A percentile compares a stretch with the other conserved stretches of the same genome.
Conservation (phyloP, 805 yeast species). For the Saccharomycopsis malanga region DNA sequence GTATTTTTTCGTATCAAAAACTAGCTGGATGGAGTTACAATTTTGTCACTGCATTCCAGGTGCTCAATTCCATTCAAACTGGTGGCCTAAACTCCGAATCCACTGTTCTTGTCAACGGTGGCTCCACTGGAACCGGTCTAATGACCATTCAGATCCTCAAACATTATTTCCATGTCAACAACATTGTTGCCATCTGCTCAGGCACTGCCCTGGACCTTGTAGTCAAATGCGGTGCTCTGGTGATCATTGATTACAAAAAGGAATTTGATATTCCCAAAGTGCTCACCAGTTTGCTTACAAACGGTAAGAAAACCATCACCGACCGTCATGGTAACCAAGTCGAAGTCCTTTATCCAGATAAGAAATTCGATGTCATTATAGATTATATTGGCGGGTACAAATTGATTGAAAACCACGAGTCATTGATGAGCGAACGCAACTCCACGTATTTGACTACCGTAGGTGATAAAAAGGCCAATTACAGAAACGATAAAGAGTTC, state of each 20-base stretch:
- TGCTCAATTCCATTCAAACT: constrained; percentile 30
- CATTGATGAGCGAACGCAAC: constrained; percentile 14
- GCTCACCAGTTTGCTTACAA: constrained; percentile 26
- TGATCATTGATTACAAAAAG: constrained; percentile 42
- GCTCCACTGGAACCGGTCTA: constrained; percentile 68
- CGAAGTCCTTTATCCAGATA: constrained; percentile 29
- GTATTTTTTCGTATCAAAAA: constrained; percentile 30
- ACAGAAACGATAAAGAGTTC: constrained; percentile 26
- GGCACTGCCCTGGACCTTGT: constrained; percentile 42
- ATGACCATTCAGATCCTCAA: constrained; percentile 54
- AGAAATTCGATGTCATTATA: constrained; percentile 55
- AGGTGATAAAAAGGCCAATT: constrained; percentile 50
- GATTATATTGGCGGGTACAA: constrained; percentile 68
- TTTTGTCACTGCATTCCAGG: constrained; percentile 53
- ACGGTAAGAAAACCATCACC: constrained; percentile 24
- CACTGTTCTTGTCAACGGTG: constrained; percentile 65
- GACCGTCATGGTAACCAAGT: constrained; percentile 24
- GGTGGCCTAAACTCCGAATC: constrained; percentile 34
- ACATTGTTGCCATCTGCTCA: constrained; percentile 54
- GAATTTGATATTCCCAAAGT: constrained; percentile 25
- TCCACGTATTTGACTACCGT: constrained; percentile 51
- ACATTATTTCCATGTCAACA: constrained; percentile 40
- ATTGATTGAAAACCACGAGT: constrained; percentile 29
- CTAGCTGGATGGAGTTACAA: constrained; percentile 63
- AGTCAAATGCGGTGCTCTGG: constrained; percentile 44